These are phyloP conservation scores for Alternaria brassicicola DNA, from an alignment of 2,329 filamentous ascomycete species.

Conservation along the genomic window DNA sequence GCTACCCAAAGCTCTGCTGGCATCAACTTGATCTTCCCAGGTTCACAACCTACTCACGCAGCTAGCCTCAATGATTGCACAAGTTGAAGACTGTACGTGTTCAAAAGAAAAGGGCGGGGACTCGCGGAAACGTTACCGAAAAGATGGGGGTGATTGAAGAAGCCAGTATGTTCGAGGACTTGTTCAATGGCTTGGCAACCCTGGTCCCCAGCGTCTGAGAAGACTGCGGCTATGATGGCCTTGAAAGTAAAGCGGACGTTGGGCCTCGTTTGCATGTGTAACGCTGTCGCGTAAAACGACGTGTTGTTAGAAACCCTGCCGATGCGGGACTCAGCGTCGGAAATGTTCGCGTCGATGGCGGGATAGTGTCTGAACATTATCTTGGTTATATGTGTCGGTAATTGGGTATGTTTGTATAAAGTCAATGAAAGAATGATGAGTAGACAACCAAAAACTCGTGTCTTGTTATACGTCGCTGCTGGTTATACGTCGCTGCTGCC, in stretches of 20 bases:
- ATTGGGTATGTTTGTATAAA: not conserved
- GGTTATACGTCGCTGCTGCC: too few relatives aligned
- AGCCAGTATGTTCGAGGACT: slow-evolving; percentile 10
- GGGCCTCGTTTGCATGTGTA: not conserved
- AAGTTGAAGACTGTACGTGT: too few relatives aligned
- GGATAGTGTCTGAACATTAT: not conserved
- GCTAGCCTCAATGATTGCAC: too few relatives aligned
- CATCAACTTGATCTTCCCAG: too few relatives aligned
- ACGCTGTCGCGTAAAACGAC: not conserved
- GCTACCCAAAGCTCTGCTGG: too few relatives aligned
- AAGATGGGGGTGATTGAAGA: slow-evolving; percentile 7
- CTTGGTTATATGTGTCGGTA: not conserved
- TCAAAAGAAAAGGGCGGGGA: too few relatives aligned
- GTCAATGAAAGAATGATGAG: too few relatives aligned
- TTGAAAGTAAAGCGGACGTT: too few relatives aligned
- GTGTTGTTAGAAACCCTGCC: not conserved
- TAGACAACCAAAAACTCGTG: too few relatives aligned
- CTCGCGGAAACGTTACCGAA: too few relatives aligned
- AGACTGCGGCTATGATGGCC: slow-evolving; percentile 2
- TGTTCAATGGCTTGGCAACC: not conserved
- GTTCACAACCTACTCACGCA: too few relatives aligned
- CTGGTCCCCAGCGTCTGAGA: not conserved
- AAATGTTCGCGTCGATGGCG: not conserved
- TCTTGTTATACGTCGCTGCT: too few relatives aligned
- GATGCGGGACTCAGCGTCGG: not conserved